These are phyloP conservation scores for Boletus rubropictus DNA, from an alignment of 768 basidiomycete species.

Conservation along the genomic window DNA sequence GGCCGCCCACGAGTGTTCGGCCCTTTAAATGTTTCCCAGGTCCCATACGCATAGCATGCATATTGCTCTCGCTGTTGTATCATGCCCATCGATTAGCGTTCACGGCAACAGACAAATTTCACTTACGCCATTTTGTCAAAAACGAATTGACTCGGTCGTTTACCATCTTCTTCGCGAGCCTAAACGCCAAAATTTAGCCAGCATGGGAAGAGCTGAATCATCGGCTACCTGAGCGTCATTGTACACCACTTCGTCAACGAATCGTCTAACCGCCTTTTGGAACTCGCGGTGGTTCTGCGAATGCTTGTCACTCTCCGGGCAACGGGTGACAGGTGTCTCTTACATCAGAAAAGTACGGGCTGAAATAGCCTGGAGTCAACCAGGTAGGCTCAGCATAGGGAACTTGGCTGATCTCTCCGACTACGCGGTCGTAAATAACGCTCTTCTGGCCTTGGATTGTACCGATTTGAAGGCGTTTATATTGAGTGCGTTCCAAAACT, in stretches of 20 bases:
- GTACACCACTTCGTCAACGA: slow-evolving; percentile 64
- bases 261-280: slow-evolving; percentile 45
- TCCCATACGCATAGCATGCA: slow-evolving; percentile 90
- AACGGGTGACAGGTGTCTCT: slow-evolving; percentile 10
- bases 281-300: slow-evolving; percentile 43
- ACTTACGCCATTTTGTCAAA: slow-evolving; percentile 77
- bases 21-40: slow-evolving; percentile 85
- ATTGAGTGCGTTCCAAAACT: slow-evolving; percentile 71
- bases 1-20: slow-evolving; percentile 62
- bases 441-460: slow-evolving; percentile 56
- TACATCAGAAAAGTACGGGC: slow-evolving; percentile 65
- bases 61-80: slow-evolving; percentile 47
- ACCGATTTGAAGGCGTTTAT: slow-evolving; percentile 71
- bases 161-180: slow-evolving; percentile 83
- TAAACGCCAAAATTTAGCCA: slow-evolving; percentile 19
- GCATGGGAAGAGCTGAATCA: slow-evolving; percentile 4
- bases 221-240: slow-evolving; percentile 32
- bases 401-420: slow-evolving; percentile 62
- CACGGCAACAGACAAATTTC: background rate
- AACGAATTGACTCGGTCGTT: slow-evolving; percentile 71
- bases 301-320: slow-evolving; percentile 4
- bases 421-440: slow-evolving; percentile 41
- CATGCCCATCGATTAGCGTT: background rate
- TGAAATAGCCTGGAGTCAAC: slow-evolving; percentile 63
- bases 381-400: slow-evolving; percentile 90